These are phyloP conservation scores for Fistulifera pelliculosa DNA, from an alignment of 108 stramenopile species.

Conservation along the genomic window DNA sequence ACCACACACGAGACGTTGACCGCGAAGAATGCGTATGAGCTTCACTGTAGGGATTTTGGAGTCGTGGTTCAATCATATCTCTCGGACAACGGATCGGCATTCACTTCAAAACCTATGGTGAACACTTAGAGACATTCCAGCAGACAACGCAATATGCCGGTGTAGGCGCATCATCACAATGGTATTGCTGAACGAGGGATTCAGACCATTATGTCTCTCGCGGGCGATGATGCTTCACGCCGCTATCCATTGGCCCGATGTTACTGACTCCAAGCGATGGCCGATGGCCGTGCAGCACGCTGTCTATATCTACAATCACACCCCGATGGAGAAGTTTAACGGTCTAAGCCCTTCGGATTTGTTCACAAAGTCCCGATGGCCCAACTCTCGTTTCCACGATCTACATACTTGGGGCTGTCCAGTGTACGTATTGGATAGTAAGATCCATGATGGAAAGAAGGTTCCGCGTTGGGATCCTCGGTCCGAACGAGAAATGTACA, in stretches of 20 bases:
- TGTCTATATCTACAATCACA: conserved; percentile 1
- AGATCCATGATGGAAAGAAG: conserved; percentile 22
- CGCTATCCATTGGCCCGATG: conserved; percentile 15
- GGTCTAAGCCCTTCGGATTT: conserved; percentile 8
- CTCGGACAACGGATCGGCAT: conserved; percentile 10
- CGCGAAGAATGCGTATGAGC: conserved; percentile 9
- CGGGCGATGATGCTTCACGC: conserved; percentile 26
- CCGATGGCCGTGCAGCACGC: conserved; percentile 9
- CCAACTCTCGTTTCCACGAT: conserved; percentile 3
- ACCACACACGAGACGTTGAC: conserved; percentile 11
- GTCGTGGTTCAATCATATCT: conserved; percentile 4
- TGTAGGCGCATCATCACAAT: conserved; percentile 26
- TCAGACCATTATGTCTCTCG: conserved; percentile 16
- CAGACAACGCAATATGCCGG: conserved; percentile 21
- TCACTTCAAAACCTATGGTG: not conserved
- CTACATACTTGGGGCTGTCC: conserved; percentile 33
- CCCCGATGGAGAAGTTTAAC: not conserved
- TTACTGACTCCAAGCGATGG: not conserved
- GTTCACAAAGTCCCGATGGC: conserved; percentile 13
- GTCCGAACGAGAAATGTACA: conserved; percentile 10
- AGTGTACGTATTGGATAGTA: conserved; percentile 18
- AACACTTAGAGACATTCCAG: conserved; percentile 2
- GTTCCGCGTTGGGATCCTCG: conserved; percentile 22
- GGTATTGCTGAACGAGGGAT: conserved; percentile 21
- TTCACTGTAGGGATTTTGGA: conserved; percentile 7